These are phyloP conservation scores for Peniophora sp. DNA, from an alignment of 1,284 basidiomycete genomes.

Conservation along the genomic window DNA sequence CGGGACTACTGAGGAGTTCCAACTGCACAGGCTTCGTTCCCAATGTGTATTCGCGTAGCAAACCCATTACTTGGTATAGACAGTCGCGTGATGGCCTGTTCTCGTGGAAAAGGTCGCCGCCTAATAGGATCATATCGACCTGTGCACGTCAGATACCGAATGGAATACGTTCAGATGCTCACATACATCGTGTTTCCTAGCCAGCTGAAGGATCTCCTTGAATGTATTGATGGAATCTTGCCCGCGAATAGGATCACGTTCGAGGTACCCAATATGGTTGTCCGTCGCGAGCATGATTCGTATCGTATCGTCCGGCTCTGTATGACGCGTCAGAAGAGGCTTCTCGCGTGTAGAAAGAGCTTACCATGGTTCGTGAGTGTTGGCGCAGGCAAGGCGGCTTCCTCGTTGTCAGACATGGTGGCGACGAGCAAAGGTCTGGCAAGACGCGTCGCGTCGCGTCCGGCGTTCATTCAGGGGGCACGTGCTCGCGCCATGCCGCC, in stretches of 20 bases:
- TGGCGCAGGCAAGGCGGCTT: too few species aligned
- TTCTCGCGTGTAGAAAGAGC: conserved; percentile 3
- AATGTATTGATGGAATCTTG: conserved; percentile 96
- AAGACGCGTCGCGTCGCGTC: too few species aligned
- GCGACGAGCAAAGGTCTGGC: too few species aligned
- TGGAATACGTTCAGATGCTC: not conserved
- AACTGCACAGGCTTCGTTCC: conserved; percentile 84
- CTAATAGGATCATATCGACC: conserved; percentile 93
- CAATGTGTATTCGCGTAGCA: conserved; percentile 87
- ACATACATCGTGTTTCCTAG: conserved; percentile 78
- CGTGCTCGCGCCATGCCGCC: too few species aligned
- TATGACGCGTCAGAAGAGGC: not conserved
- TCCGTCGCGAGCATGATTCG: conserved; percentile 87
- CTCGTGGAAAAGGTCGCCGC: conserved; percentile 96
- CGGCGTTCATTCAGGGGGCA: too few species aligned
- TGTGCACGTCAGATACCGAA: conserved; percentile 20
- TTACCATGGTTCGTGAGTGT: not conserved
- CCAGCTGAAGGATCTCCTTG: conserved; percentile 87
- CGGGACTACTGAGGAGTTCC: conserved; percentile 88
- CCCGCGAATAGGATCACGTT: conserved; percentile 90
- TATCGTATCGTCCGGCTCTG: conserved; percentile 64
- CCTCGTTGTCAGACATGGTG: too few species aligned
- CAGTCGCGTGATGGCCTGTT: conserved; percentile 91
- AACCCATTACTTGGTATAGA: conserved; percentile 81
- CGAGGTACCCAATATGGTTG: conserved; percentile 93